These are phyloP conservation scores for Hypseocharis bilobata DNA, from an alignment of 441 rosid genomes.

Conservation along the genomic window DNA sequence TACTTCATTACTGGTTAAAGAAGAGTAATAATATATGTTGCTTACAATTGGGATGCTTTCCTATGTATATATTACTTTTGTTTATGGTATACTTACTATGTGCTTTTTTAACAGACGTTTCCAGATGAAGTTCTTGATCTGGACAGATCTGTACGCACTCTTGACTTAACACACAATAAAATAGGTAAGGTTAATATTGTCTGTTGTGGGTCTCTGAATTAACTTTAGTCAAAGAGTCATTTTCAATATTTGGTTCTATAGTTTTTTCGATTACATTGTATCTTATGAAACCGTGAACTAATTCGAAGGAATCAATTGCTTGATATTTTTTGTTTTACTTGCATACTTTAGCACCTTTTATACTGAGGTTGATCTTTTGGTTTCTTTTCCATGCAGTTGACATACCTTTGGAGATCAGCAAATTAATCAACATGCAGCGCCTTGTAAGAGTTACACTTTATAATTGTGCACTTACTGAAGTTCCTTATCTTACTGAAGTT, in stretches of 20 bases:
- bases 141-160: conserved; percentile 66
- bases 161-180: conserved; percentile 76
- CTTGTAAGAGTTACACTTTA: conserved; percentile 41
- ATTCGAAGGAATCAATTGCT: neutral
- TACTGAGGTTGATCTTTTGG: conserved; percentile 12
- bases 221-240: neutral
- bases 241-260: no score
- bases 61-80: conserved; percentile 1
- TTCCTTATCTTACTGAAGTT: conserved; percentile 3
- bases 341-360: neutral
- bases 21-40: neutral
- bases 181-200: conserved; percentile 37
- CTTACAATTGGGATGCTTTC: neutral
- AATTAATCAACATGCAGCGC: conserved; percentile 76
- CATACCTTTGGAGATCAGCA: conserved; percentile 69
- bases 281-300: neutral
- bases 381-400: conserved; percentile 47
- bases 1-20: neutral
- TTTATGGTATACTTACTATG: conserved; percentile 4
- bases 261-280: neutral
- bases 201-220: neutral
- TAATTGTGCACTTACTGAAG: neutral
- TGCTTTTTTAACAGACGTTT: conserved; percentile 45
- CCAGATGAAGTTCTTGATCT: conserved; percentile 70
- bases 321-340: neutral